Base-by-base conservation (phyloP, 768 basidiomycete species). In the Pleurotus tuoliensis region DNA sequence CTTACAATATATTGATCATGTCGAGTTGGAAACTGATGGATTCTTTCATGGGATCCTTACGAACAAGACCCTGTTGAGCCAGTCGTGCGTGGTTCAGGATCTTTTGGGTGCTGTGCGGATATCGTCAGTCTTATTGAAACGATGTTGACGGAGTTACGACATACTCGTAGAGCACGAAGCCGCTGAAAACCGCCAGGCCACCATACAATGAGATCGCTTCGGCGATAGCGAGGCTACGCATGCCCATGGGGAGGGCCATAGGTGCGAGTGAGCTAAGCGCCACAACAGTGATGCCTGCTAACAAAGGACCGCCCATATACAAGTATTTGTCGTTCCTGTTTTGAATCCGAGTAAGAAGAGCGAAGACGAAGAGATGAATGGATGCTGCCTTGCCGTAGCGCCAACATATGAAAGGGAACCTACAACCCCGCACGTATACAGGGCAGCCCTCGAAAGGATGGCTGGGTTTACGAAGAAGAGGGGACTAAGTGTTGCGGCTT, bases 381-480 rank as follows among this genome's bases (percentile, higher is more conserved):
- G 58, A 38, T 37, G 60, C 79, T 59, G 86, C 87, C 74, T 85
- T 22, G 93, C 93, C 34, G 93, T 96, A 3, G 92, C 92, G 18
- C 93, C 93, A 20, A 96, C 80, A 66, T 92, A 96, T 11, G 87
- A 87, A 24, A 95, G 81, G 2, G 89, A 83, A 3, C 91, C 92
- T n/a, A 93, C 89, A 2, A 91, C 82, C 24, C 92, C 92, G 38
- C 84, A 80, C 0, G 93, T 94, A 71, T 96, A 96, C 2, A 96
- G 74, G 4, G 91, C 93, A 7, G 93, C 93, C 27, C 93, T 84
- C 15, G 88, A 87, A 49, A 96, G 79, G 60, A 95, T 81, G 11
- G 90, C 91, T 2, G 93, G 93, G 64, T 78, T 86, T 46, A 94
- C 70, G 79, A 95, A 94, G 75, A 92, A 93, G n/a, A 96, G 68